These are phyloP conservation scores for Zelopaecilomyces penicillatus DNA, from an alignment of 2,329 filamentous ascomycete species.

Conservation along the genomic window DNA sequence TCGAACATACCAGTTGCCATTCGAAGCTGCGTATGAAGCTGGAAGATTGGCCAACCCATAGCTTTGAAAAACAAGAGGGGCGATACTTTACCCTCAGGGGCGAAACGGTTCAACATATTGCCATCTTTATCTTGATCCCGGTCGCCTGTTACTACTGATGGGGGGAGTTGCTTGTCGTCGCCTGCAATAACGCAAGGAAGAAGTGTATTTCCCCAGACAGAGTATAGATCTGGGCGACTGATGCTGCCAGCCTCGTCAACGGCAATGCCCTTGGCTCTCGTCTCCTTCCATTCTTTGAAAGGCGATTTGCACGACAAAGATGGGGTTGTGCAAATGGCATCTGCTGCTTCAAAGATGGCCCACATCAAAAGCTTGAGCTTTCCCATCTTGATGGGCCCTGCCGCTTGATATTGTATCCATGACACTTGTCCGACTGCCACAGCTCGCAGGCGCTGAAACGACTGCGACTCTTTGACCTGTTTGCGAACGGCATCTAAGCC, in stretches of 20 bases:
- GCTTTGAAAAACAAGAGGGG: conserved; percentile 9
- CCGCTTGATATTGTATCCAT: no score
- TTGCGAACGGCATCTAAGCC: no score
- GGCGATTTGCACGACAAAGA: neutral
- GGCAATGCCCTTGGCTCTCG: conserved; percentile 10
- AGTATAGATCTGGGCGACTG: conserved; percentile 14
- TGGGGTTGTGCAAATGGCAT: conserved; percentile 10
- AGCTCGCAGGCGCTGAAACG: no score
- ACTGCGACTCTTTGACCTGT: no score
- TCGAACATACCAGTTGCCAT: conserved; percentile 16
- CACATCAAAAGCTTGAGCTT: no score
- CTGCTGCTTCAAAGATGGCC: conserved; percentile 1
- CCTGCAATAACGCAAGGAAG: conserved; percentile 15
- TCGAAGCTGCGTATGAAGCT: conserved; percentile 13
- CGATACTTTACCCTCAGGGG: conserved; percentile 7
- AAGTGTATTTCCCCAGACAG: conserved; percentile 16
- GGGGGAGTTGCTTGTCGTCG: conserved; percentile 13
- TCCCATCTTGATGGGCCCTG: no score
- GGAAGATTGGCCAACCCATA: conserved; percentile 11
- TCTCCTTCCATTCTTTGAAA: conserved; percentile 2
- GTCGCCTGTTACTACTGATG: neutral
- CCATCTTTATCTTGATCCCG: conserved; percentile 1
- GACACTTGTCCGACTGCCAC: no score
- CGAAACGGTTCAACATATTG: conserved; percentile 8
- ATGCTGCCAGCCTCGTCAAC: conserved; percentile 17